Conservation (phyloP, 495 filamentous ascomycete species). For the Neurospora discreta region DNA sequence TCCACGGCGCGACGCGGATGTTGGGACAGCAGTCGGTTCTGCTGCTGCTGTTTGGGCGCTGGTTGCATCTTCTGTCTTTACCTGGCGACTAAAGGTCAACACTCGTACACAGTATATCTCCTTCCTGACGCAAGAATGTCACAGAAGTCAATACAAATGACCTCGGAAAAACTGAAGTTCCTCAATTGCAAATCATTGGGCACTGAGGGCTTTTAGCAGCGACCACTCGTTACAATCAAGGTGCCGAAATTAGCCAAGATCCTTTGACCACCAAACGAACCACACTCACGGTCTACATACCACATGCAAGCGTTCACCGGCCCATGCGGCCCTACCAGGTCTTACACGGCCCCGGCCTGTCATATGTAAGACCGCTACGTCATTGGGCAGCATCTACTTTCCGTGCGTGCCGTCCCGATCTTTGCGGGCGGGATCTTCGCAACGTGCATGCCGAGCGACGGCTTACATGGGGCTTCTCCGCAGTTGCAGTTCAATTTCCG, state of each 20-base stretch:
- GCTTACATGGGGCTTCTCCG: not conserved
- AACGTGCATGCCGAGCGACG: not conserved
- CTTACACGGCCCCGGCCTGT: not conserved
- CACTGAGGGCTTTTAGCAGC: not conserved
- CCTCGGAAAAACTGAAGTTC: not conserved
- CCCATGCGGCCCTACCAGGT: not conserved
- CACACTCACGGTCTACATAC: not conserved
- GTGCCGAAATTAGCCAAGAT: not conserved
- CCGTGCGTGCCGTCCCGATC: not conserved
- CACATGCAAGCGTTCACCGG: not conserved
- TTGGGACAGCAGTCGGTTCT: not conserved
- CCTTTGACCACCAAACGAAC: not conserved
- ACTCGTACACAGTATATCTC: not conserved
- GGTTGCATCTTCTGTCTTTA: not conserved
- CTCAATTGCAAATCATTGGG: not conserved
- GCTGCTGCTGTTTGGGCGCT: not conserved
- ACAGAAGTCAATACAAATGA: not conserved
- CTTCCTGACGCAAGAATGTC: not conserved
- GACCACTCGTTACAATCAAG: not conserved
- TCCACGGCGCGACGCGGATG: not conserved
- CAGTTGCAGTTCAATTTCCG: not conserved
- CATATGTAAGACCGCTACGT: not conserved
- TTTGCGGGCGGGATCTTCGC: not conserved
- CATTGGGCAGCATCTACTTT: not conserved
- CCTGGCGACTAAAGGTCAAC: not conserved